Base-by-base conservation (phyloP, 495 filamentous ascomycete species). In the Penicillium cinerascens region DNA sequence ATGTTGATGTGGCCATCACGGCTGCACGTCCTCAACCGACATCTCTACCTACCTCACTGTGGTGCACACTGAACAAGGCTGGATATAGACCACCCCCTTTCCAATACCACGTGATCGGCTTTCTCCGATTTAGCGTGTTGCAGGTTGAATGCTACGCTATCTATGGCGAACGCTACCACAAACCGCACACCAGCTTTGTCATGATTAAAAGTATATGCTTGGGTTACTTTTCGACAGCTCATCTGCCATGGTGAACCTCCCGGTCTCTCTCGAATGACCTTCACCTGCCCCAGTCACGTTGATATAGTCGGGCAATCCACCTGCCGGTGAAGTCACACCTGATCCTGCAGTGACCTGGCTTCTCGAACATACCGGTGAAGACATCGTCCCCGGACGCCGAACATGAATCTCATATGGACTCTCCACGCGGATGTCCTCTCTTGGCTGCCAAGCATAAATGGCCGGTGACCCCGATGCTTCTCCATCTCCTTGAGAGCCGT, bases 171-270 rank as follows among this genome's bases (percentile, higher is more conserved):
- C 11, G 11, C 29, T 4, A 13, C 29, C 29, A 33, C 26, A 36
- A 40, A 1, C 17, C 25, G 10, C 10, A 16, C 21, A 16, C 29
- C 29, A 33, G n/a, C 15, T 27, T 33, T 3, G 18, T 17, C 22
- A 20, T 18, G 1, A 26, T 59, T 50, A 64, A 41, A 66, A 66
- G 20, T 66, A 66, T 42, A 66, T 49, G 21, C 44, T 56, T 21
- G 63, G 54, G 35, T 54, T 45, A 1, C 27, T 53, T 43, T 50
- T 56, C 11, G 63, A 61, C 38, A 64, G 43, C 45, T 59, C 54
- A 13, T 56, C 54, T 22, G 63, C 63, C 27, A 35, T 49, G 17
- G 27, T 58, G 36, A 47, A 21, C 44, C 29, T 44, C 9, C 29
- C 23, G 8, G 18, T 27, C 27, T 58, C 42, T 42, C 38, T 43